Base-by-base conservation (phyloP, 2,329 filamentous ascomycete species). In the Diaporthe aspalathi region DNA sequence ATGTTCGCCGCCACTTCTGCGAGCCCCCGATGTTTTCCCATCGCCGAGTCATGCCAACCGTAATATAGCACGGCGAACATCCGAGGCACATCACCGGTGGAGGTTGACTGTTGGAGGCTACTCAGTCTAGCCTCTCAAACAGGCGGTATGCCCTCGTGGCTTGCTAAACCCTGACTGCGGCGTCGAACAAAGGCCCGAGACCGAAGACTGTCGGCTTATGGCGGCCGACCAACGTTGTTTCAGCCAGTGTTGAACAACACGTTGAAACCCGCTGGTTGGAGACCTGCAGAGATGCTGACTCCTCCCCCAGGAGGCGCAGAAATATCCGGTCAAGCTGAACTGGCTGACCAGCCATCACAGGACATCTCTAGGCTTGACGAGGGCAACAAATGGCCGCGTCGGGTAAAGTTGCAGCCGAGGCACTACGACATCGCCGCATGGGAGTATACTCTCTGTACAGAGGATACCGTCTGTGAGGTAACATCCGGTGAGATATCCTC, bases 221-320 rank as follows among this genome's bases (percentile, higher is more conserved):
- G 45, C 60, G 20, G 60, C 60, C 60, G 43, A 38, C 60, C 45
- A 50, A 65, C 60, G 29, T 14, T 27, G 60, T 65, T 65, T 65
- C 60, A 65, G 60, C 45, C 60, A 50, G 60, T 17, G 40, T 65
- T 65, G 45, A 65, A 50, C 43, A 65, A 20, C 45, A 24, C 43
- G 60, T 65, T 50, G 60, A 65, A 50, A 65, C 45, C 29, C 4
- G 27, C 35, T 35, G 60, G 45, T 38, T 45, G 45, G 60, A 65
- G 60, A 65, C 45, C 24, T 65, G 43, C 29, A 65, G 45, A 49
- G 16, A 65, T 16, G 60, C 45, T 49, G 29, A 47, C 45, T 50
- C 12, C n/a, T 12, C 35, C 12, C 35, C 12, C 43, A 24, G 14
- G n/a, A 16, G 12, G 22, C 12, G 24, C 17, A 50, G 22, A 27